Evolutionary conservation across 495 filamentous ascomycete genomes (phyloP).

Genomic region (Glarea lozoyensis): DNA sequence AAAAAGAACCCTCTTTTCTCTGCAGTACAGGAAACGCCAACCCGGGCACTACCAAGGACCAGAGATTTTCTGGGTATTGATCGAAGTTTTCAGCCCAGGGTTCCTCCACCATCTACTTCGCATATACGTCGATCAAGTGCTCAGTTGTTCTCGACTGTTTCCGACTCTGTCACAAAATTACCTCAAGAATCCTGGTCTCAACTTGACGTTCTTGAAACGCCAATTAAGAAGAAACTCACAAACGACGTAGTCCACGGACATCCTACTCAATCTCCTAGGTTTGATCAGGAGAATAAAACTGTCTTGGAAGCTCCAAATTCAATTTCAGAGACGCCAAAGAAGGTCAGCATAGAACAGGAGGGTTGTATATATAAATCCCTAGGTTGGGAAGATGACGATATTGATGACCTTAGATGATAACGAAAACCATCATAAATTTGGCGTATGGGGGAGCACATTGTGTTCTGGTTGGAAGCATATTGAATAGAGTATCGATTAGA

Average conservation of each 20-base stretch:
- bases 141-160: constrained; percentile 9
- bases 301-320: constrained; percentile 17
- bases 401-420: constrained; percentile 22
- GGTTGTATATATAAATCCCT: constrained; percentile 60
- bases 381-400: constrained; percentile 70
- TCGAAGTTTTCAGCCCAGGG: constrained; percentile 1
- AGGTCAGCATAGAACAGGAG: constrained; percentile 16
- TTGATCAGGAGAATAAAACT: constrained; percentile 16
- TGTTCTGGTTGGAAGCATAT: too few relatives aligned
- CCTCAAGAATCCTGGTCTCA: neutral
- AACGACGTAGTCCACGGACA: constrained; percentile 4
- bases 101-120: constrained; percentile 11
- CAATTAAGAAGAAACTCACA: constrained; percentile 11
- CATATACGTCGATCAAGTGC: constrained; percentile 14
- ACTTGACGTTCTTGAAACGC: constrained; percentile 16
- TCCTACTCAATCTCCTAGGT: constrained; percentile 1
- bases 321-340: constrained; percentile 7
- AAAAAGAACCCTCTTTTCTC: constrained; percentile 9
- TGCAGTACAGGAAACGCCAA: constrained; percentile 14
- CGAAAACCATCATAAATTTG: too few relatives aligned
- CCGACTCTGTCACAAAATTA: constrained; percentile 11
- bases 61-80: neutral
- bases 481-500: too few relatives aligned
- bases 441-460: too few relatives aligned
- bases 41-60: constrained; percentile 1